Percentiles rank a stretch among this genome's conserved stretches.
Conservation (phyloP, 257 asterid genomes). For the Penstemon newberryi region DNA sequence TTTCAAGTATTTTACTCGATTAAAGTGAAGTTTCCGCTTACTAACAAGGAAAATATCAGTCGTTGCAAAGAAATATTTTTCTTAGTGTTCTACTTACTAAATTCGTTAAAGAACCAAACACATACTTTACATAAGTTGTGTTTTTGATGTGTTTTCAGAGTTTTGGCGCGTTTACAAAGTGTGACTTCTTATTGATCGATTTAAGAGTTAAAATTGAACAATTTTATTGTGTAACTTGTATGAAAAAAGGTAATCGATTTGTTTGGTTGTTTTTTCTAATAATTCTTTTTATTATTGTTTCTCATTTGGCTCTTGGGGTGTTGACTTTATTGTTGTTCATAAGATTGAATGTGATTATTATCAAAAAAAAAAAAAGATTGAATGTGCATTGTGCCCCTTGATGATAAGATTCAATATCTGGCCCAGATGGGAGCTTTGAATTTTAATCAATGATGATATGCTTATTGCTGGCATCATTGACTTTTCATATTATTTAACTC, state of each 20-base stretch:
- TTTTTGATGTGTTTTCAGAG: no score
- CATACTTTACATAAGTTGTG: no score
- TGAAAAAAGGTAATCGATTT: not conserved
- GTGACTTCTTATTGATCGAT: not conserved
- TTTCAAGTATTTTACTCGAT: no score
- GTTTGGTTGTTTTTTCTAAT: not conserved
- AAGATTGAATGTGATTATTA: not conserved
- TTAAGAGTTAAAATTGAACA: not conserved
- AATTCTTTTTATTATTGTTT: not conserved
- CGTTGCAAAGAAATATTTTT: no score
- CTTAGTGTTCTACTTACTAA: no score
- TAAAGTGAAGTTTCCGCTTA: no score
- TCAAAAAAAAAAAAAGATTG: no score
- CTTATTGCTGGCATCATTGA: conserved; percentile 7
- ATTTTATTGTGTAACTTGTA: not conserved
- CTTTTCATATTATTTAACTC: not conserved
- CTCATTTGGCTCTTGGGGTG: not conserved
- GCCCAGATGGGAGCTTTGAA: not conserved
- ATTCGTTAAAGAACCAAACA: no score
- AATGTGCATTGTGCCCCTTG: not conserved
- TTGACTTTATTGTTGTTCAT: not conserved
- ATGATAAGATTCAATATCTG: conserved; percentile 7
- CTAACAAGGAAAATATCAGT: no score
- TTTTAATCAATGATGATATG: not conserved
- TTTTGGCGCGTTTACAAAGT: no score